Percentiles rank a stretch among this genome's conserved stretches.
Conservation (phyloP, 2,329 filamentous ascomycete genomes). For the Juglanconis sp. region DNA sequence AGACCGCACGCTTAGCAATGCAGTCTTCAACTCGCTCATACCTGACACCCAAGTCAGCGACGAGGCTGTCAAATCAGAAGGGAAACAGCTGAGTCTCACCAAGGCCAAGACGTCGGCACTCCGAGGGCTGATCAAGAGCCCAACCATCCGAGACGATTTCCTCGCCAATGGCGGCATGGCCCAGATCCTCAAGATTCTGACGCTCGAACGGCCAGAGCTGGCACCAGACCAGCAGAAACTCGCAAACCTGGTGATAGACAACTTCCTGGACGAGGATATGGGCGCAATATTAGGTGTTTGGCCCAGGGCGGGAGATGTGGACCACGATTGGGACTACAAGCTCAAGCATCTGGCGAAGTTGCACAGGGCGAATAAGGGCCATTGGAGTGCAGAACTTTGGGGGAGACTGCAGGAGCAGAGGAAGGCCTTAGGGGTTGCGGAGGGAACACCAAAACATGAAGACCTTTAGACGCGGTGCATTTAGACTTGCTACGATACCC, state of each 20-base stretch:
- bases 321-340: conserved; percentile 57
- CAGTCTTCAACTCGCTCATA: conserved; percentile 40
- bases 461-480: conserved; percentile 5
- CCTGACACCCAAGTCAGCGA: not conserved
- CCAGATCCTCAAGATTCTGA: conserved; percentile 51
- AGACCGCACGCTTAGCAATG: conserved; percentile 30
- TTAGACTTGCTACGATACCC: conserved; percentile 1
- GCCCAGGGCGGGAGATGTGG: conserved; percentile 39
- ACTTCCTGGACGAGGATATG: conserved; percentile 64
- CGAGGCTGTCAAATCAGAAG: conserved; percentile 22
- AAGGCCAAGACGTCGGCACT: conserved; percentile 47
- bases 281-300: conserved; percentile 56
- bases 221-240: conserved; percentile 50
- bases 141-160: conserved; percentile 52
- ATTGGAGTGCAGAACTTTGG: conserved; percentile 46
- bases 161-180: conserved; percentile 51
- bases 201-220: conserved; percentile 45
- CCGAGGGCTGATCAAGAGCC: conserved; percentile 54
- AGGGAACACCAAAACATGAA: not conserved
- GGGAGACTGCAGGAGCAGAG: conserved; percentile 32
- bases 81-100: conserved; percentile 22
- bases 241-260: conserved; percentile 59
- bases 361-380: conserved; percentile 33
- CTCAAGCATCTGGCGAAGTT: conserved; percentile 38
- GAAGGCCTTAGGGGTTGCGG: not conserved